Percentiles rank a stretch among this genome's conserved stretches.
Conservation (phyloP, 805 yeast genomes). For the Lachancea nothofagi region DNA sequence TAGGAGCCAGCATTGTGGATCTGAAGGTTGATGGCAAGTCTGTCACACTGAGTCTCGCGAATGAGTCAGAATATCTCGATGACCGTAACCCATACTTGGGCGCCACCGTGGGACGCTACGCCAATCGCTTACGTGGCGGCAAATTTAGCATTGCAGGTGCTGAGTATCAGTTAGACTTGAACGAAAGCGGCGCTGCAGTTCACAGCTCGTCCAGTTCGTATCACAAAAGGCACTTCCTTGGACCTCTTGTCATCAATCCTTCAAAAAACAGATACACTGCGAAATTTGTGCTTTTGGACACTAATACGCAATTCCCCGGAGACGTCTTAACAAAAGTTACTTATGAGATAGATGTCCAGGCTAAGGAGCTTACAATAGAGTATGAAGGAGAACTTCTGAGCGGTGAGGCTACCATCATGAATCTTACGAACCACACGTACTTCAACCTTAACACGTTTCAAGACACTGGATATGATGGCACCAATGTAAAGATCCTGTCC, state of each 20-base stretch:
- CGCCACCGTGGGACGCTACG: slow-evolving; percentile 60
- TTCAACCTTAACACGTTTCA: slow-evolving; percentile 43
- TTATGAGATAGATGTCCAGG: slow-evolving; percentile 38
- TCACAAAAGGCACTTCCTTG: slow-evolving; percentile 45
- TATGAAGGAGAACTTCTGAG: slow-evolving; percentile 33
- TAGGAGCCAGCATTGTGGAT: slow-evolving; percentile 48
- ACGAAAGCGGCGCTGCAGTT: slow-evolving; percentile 40
- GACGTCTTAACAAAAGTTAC: slow-evolving; percentile 42
- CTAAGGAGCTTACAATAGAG: slow-evolving; percentile 41
- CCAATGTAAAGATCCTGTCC: slow-evolving; percentile 37
- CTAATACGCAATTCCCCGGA: slow-evolving; percentile 58
- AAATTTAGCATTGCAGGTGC: slow-evolving; percentile 38
- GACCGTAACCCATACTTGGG: slow-evolving; percentile 50
- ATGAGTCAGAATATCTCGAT: slow-evolving; percentile 28
- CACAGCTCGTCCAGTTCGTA: slow-evolving; percentile 55
- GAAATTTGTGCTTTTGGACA: slow-evolving; percentile 40
- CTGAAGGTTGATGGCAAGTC: slow-evolving; percentile 36
- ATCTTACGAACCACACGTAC: slow-evolving; percentile 59
- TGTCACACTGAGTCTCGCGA: slow-evolving; percentile 38
- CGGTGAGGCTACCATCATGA: slow-evolving; percentile 44
- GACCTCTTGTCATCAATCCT: slow-evolving; percentile 43
- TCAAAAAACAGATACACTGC: slow-evolving; percentile 29
- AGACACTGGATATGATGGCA: slow-evolving; percentile 33
- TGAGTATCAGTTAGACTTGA: slow-evolving; percentile 38
- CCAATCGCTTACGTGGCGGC: slow-evolving; percentile 52